A percentile compares a stretch with the other conserved stretches of the same genome.
phyloP scores from a whole-genome alignment of 768 basidiomycete genomes.

The Termitomyces eurrhizus region DNA sequence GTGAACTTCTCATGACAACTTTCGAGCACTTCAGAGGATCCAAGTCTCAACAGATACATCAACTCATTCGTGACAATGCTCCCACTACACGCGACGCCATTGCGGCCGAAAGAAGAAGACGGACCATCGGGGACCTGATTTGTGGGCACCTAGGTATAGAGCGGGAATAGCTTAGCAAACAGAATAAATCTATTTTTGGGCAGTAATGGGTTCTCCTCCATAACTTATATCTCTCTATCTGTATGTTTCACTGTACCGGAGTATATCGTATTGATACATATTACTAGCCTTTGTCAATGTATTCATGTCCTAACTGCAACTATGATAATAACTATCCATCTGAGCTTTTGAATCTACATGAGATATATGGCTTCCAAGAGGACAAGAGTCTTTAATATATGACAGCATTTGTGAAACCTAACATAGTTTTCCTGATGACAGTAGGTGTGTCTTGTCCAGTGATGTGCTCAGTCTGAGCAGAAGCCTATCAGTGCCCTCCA shows the following conservation, averaged over 20 bases:
- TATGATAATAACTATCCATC: too few relatives aligned
- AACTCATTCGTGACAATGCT: neutral
- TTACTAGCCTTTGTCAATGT: neutral
- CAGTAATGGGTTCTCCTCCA: neutral
- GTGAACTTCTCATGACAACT: neutral
- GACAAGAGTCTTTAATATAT: too few relatives aligned
- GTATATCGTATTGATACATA: neutral
- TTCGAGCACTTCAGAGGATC: neutral
- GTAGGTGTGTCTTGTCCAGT: too few relatives aligned
- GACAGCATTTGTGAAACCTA: too few relatives aligned
- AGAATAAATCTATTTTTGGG: neutral
- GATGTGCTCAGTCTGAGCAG: too few relatives aligned
- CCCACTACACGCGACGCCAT: neutral
- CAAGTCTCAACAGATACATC: conserved; percentile 1
- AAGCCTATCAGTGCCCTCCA: too few relatives aligned
- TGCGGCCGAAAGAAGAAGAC: neutral
- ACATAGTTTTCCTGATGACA: too few relatives aligned
- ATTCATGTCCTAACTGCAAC: neutral
- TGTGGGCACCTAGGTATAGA: neutral
- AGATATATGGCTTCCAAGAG: too few relatives aligned
- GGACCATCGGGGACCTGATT: neutral
- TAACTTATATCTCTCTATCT: neutral
- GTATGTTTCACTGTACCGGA: neutral
- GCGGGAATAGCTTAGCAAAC: neutral
- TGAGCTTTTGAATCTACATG: too few relatives aligned